These are phyloP conservation scores for Ascomycota sp. DNA, from an alignment of 2,329 filamentous ascomycete genomes.

Conservation along the genomic window DNA sequence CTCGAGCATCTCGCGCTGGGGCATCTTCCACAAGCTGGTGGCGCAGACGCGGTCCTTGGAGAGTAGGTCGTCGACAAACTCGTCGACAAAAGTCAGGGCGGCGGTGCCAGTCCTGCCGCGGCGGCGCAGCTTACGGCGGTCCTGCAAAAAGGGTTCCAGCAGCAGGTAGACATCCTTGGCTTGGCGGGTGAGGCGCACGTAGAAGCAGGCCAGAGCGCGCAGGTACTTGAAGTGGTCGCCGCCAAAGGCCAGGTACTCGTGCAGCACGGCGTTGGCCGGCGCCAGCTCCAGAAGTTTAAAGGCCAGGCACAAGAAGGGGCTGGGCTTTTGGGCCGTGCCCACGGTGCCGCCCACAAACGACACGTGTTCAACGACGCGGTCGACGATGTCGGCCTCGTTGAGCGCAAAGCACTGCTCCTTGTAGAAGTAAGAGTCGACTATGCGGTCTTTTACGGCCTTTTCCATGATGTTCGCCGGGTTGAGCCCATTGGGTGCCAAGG, in stretches of 20 bases:
- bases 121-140: constrained; percentile 65
- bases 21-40: constrained; percentile 83
- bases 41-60: constrained; percentile 78
- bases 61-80: constrained; percentile 83
- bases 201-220: constrained; percentile 75
- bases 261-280: constrained; percentile 57
- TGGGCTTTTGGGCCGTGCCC: constrained; percentile 69
- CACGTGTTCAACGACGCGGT: constrained; percentile 71
- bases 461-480: constrained; percentile 94
- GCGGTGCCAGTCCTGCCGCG: constrained; percentile 44
- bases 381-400: constrained; percentile 65
- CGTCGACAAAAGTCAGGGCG: constrained; percentile 61
- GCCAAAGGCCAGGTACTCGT: constrained; percentile 60
- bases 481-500: constrained; percentile 64
- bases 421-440: constrained; percentile 91
- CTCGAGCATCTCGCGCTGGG: constrained; percentile 61
- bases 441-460: constrained; percentile 86
- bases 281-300: constrained; percentile 87
- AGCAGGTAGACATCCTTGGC: constrained; percentile 61
- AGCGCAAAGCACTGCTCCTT: constrained; percentile 97
- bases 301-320: constrained; percentile 79
- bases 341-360: constrained; percentile 75
- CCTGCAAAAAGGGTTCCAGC: constrained; percentile 66
- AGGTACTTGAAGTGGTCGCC: constrained; percentile 72
- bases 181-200: constrained; percentile 71